Evolutionary conservation across 2,329 filamentous ascomycete species (phyloP).

Genomic region (Alternaria postmessia): DNA sequence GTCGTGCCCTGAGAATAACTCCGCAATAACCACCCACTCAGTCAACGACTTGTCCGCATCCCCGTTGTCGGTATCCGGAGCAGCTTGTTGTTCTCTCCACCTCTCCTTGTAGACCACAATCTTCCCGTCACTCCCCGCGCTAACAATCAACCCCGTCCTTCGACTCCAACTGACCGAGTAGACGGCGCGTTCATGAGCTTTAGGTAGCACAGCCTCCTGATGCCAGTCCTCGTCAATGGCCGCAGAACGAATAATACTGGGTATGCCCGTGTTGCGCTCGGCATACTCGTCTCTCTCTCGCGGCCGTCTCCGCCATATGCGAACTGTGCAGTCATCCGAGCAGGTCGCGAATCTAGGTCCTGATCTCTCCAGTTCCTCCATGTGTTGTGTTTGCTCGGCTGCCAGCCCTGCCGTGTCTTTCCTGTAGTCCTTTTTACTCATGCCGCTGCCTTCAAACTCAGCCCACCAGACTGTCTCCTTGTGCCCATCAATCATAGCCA

Average conservation of each 20-base stretch:
- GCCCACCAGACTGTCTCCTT: slow-evolving; percentile 88
- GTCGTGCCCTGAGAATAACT: slow-evolving; percentile 79
- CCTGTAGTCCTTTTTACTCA: slow-evolving; percentile 36
- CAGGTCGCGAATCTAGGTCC: slow-evolving; percentile 76
- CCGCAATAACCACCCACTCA: slow-evolving; percentile 75
- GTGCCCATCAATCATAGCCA: slow-evolving; percentile 82
- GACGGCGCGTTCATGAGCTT: slow-evolving; percentile 78
- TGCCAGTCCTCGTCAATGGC: slow-evolving; percentile 83
- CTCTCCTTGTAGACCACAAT: slow-evolving; percentile 35
- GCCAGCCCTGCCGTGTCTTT: slow-evolving; percentile 33
- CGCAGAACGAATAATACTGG: slow-evolving; percentile 84
- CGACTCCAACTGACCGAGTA: slow-evolving; percentile 88
- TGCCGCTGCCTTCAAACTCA: slow-evolving; percentile 66
- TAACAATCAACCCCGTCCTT: slow-evolving; percentile 79
- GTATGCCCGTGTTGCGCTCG: slow-evolving; percentile 68
- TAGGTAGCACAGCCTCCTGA: slow-evolving; percentile 78
- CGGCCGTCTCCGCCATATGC: slow-evolving; percentile 76
- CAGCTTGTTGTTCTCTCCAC: slow-evolving; percentile 24
- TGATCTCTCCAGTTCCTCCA: slow-evolving; percentile 51
- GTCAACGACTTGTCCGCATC: slow-evolving; percentile 45
- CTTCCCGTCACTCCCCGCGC: slow-evolving; percentile 77
- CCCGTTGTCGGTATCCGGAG: slow-evolving; percentile 14
- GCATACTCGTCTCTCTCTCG: slow-evolving; percentile 59
- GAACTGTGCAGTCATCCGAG: slow-evolving; percentile 81
- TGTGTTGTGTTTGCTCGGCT: slow-evolving; percentile 44